phyloP scores from a whole-genome alignment of 495 filamentous ascomycete genomes.

The Trichoderma virens region DNA sequence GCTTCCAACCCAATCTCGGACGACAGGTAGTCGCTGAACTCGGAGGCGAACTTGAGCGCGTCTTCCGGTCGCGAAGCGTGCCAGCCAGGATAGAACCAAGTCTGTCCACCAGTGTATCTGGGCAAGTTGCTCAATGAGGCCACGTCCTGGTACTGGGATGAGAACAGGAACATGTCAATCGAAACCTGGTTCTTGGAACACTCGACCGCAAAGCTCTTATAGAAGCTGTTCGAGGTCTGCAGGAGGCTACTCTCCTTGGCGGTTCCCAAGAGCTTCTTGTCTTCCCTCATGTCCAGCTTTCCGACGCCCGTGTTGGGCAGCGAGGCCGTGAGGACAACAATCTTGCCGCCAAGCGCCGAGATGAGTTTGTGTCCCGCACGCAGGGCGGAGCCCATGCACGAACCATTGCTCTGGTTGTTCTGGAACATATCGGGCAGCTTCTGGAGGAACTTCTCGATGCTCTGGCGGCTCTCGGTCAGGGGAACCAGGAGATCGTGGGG shows the following conservation, averaged over 20 bases:
- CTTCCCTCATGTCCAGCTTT: conserved; percentile 87
- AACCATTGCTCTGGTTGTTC: conserved; percentile 76
- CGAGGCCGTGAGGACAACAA: conserved; percentile 80
- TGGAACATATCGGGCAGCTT: conserved; percentile 97
- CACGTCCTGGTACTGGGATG: conserved; percentile 93
- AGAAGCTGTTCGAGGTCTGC: conserved; percentile 90
- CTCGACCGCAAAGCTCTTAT: conserved; percentile 98
- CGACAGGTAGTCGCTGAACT: conserved; percentile 93
- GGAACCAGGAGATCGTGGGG: conserved; percentile 90
- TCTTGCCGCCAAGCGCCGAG: conserved; percentile 85
- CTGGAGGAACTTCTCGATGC: conserved; percentile 81
- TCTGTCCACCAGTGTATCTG: conserved; percentile 94
- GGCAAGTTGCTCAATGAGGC: conserved; percentile 91
- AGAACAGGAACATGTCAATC: conserved; percentile 99
- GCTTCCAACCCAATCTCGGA: conserved; percentile 95
- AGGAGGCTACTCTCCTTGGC: conserved; percentile 81
- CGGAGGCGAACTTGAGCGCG: conserved; percentile 92
- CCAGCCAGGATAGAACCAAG: conserved; percentile 98
- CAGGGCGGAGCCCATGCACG: conserved; percentile 88
- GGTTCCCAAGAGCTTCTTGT: conserved; percentile 93
- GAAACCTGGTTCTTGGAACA: conserved; percentile 98
- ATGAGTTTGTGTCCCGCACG: conserved; percentile 93
- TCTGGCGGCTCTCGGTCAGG: conserved; percentile 77
- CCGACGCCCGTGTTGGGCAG: conserved; percentile 88
- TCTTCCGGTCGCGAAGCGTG: conserved; percentile 88